A percentile compares a stretch with the other conserved stretches of the same genome.
Conservation (phyloP, 2,329 filamentous ascomycete genomes). For the Exophiala alcalophila region DNA sequence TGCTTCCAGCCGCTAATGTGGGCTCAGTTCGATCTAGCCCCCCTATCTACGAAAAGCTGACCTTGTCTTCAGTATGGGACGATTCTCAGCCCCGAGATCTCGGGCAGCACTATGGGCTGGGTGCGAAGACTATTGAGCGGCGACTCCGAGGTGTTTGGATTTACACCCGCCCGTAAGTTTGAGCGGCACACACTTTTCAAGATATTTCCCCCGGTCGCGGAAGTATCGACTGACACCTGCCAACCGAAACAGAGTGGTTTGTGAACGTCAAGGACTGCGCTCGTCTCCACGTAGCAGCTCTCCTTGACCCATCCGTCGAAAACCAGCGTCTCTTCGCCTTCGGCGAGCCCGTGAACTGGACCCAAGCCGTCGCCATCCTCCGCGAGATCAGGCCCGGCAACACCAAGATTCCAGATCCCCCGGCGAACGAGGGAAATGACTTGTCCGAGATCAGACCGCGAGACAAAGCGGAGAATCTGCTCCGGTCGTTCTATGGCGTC, state of each 20-base stretch:
- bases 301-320: conserved; percentile 45
- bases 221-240: not conserved
- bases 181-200: too few species aligned
- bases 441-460: conserved; percentile 1
- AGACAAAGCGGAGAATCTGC: conserved; percentile 10
- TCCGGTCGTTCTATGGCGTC: conserved; percentile 10
- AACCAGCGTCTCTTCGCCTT: conserved; percentile 56
- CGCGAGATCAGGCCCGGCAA: conserved; percentile 31
- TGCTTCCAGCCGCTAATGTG: conserved; percentile 19
- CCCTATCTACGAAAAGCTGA: not conserved
- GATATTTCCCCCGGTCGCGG: too few species aligned
- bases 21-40: not conserved
- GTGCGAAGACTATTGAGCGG: not conserved
- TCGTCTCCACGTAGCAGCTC: conserved; percentile 52
- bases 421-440: conserved; percentile 13
- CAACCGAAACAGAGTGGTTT: conserved; percentile 9
- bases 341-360: conserved; percentile 48
- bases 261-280: conserved; percentile 49
- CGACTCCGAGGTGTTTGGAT: conserved; percentile 1
- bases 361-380: conserved; percentile 39
- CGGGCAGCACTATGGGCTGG: conserved; percentile 12
- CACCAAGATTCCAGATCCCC: conserved; percentile 3
- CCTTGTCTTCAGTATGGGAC: conserved; percentile 1
- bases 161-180: conserved; percentile 4
- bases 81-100: conserved; percentile 10